Conservation (phyloP, 352 stramenopile genomes). For the Globisporangium echinulatum region DNA sequence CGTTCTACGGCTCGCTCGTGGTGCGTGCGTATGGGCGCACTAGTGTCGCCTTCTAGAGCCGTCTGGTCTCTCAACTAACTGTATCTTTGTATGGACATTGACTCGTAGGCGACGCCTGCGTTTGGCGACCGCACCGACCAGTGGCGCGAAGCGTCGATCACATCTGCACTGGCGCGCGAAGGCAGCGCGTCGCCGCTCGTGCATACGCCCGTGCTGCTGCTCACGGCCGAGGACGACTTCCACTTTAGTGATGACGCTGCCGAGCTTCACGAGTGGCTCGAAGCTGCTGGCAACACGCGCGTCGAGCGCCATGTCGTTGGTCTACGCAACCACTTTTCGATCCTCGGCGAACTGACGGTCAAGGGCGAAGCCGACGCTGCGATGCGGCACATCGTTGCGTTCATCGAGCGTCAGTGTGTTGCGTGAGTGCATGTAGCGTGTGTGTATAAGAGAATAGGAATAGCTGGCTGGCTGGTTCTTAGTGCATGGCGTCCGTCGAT, state of each 20-base stretch:
- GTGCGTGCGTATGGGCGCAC: constrained; percentile 1
- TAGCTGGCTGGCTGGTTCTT: too few species aligned
- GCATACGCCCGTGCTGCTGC: constrained; percentile 43
- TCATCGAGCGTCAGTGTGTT: constrained; percentile 22
- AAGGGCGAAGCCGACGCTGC: constrained; percentile 19
- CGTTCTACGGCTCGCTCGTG: constrained; percentile 63
- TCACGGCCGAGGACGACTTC: constrained; percentile 76
- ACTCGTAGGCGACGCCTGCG: constrained; percentile 34
- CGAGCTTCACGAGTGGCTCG: constrained; percentile 61
- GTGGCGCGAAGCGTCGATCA: constrained; percentile 69
- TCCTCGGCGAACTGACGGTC: constrained; percentile 50
- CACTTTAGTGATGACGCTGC: constrained; percentile 67
- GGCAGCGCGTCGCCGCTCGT: constrained; percentile 34
- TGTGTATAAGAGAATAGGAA: neutral
- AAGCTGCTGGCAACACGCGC: constrained; percentile 32
- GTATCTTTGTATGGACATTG: neutral
- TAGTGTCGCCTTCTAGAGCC: too few species aligned
- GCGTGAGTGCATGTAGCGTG: neutral
- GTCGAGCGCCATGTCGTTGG: constrained; percentile 40
- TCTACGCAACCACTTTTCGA: constrained; percentile 69
- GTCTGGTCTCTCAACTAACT: neutral
- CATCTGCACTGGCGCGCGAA: constrained; percentile 30
- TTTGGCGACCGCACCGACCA: constrained; percentile 63
- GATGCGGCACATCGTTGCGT: constrained; percentile 42
- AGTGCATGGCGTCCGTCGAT: neutral